Base-by-base conservation (phyloP, 768 basidiomycete species). In the Podaxis sp. region DNA sequence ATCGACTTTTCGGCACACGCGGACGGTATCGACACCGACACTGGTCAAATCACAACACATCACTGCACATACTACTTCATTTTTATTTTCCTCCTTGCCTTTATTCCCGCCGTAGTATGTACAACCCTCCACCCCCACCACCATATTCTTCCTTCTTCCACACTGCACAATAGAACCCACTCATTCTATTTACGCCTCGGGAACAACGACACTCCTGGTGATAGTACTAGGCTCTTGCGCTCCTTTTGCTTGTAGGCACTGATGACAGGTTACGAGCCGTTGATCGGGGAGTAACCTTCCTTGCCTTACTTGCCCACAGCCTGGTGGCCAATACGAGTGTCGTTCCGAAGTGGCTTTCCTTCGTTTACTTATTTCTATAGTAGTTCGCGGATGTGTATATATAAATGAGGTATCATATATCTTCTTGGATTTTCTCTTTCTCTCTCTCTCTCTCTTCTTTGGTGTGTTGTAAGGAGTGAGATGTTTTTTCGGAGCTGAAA, bases 271-370 rank as follows among this genome's bases (percentile, higher is more conserved):
- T 55, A 47, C 41, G 41, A 24, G 41, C 60, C 24, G 60, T 55
- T 61, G 60, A 61, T 61, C 60, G 43, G 60, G 19, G 43, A 55
- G 40, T 46, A 22, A 22, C 27, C 25, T n/a, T 47, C 46, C 40
- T 27, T 27, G 12, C 17, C 13, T 15, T 37, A 12, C 33, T 33
- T 33, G 33, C 33, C 33, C 8, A 9, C 22, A 41, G 5, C 22
- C 55, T 43, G 41, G 4, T 4, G 15, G 41, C 33, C 33, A 33
- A 3, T 33, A 6, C 43, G 15, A 19, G 43, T 46, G n/a, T 46
- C 15, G 19, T 0, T 19, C n/a, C 43, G n/a, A n/a, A 46, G 19
- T 9, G 49, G 49, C 24, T 50, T 15, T 27, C 11, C 24, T 50
- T 50, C 49, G 49, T 50, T 50, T 50, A 50, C 15, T 43, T 43